These are phyloP conservation scores for Paecilomyces fulvus DNA, from an alignment of 2,329 filamentous ascomycete species.

Conservation along the genomic window DNA sequence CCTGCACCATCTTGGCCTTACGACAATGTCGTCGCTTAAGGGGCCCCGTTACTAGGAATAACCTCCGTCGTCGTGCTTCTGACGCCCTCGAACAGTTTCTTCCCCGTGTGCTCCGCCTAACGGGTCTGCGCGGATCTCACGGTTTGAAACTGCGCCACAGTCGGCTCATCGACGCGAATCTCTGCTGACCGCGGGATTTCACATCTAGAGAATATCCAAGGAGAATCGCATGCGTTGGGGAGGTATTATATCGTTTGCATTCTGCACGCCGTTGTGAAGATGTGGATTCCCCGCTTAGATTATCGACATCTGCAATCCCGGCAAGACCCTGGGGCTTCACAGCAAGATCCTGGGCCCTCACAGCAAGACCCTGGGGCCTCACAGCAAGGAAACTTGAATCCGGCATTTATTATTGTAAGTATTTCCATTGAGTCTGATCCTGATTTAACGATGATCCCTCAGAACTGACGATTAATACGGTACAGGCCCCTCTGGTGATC, in stretches of 20 bases:
- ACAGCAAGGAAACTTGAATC: conserved; percentile 12
- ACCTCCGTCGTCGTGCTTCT: background rate
- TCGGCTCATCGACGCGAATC: background rate
- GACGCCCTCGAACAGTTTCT: background rate
- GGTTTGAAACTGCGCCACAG: background rate
- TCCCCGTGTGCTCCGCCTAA: background rate
- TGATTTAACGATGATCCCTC: background rate
- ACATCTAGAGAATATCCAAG: background rate
- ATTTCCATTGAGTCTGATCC: background rate
- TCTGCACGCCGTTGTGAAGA: background rate
- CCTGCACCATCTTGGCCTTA: background rate
- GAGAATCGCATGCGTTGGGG: background rate
- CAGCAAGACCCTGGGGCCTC: background rate
- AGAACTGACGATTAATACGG: background rate
- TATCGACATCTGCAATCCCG: background rate
- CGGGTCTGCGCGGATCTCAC: background rate
- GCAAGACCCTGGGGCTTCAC: background rate
- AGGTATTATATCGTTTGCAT: background rate
- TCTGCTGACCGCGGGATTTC: background rate
- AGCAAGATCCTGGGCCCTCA: conserved; percentile 2
- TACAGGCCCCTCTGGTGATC: conserved; percentile 20
- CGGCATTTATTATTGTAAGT: conserved; percentile 24
- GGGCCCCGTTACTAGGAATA: background rate
- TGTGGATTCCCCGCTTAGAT: background rate
- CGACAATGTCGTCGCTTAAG: background rate